These are phyloP conservation scores for Paramecium sexaurelia DNA, from an alignment of 73 alveolate genomes.

Conservation along the genomic window DNA sequence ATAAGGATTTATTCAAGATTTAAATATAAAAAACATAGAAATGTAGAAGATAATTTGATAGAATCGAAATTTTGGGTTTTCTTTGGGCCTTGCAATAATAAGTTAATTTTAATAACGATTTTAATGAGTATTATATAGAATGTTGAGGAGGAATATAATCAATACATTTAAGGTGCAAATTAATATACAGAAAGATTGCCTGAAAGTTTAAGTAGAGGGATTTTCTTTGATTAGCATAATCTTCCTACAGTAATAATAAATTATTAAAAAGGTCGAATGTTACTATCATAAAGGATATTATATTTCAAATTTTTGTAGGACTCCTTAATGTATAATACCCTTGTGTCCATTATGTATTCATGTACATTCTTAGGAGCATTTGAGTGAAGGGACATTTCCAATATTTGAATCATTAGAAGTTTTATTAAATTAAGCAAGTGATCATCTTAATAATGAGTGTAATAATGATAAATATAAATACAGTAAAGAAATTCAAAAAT, in stretches of 20 bases:
- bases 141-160: not conserved
- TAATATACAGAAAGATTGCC: not conserved
- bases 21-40: too few relatives aligned
- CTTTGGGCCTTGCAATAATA: not conserved
- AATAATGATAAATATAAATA: not conserved
- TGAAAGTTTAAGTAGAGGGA: not conserved
- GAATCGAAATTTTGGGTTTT: too few relatives aligned
- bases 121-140: not conserved
- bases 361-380: not conserved
- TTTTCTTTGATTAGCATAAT: not conserved
- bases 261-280: not conserved
- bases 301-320: not conserved
- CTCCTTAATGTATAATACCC: conserved; percentile 15
- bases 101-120: not conserved
- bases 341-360: conserved; percentile 35
- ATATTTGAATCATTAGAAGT: not conserved
- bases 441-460: not conserved
- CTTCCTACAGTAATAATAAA: not conserved
- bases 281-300: conserved; percentile 1
- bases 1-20: too few relatives aligned
- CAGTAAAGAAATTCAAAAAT: not conserved
- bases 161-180: not conserved
- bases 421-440: not conserved
- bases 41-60: too few relatives aligned
- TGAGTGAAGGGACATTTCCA: not conserved